These are phyloP conservation scores for Zychaea mexicana DNA, from an alignment of 371 early-diverging fungal species.

Conservation along the genomic window DNA sequence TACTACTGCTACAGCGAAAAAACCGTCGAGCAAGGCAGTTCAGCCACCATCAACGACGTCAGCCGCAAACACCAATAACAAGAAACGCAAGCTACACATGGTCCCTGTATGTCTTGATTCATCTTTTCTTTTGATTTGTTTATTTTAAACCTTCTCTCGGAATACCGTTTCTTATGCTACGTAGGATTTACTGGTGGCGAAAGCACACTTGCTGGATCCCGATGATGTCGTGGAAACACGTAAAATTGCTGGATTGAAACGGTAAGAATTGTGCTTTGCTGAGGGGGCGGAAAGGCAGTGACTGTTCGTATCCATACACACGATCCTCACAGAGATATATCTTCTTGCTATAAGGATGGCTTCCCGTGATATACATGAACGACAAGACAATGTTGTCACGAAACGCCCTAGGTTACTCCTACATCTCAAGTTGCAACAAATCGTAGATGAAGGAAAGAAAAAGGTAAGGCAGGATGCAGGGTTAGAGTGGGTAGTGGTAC, in stretches of 20 bases:
- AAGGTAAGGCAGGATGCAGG: neutral
- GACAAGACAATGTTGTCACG: neutral
- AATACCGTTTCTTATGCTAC: neutral
- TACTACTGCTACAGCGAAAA: neutral
- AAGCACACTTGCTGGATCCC: neutral
- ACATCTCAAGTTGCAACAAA: neutral
- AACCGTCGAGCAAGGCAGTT: neutral
- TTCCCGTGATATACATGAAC: neutral
- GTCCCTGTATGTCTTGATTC: neutral
- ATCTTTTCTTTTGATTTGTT: neutral
- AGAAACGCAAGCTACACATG: neutral
- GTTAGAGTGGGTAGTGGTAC: neutral
- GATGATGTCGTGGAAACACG: conserved; percentile 8
- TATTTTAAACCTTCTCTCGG: neutral
- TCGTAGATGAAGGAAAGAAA: neutral
- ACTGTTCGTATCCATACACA: neutral
- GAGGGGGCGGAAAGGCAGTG: neutral
- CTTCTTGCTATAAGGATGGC: neutral
- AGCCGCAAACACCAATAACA: neutral
- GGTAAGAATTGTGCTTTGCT: neutral
- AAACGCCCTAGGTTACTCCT: conserved; percentile 3
- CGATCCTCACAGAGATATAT: too few relatives aligned
- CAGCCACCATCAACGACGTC: neutral
- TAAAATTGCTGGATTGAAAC: conserved; percentile 5
- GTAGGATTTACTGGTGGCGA: conserved; percentile 5